A percentile compares a stretch with the other conserved stretches of the same genome.
These are phyloP conservation scores for Monosporascus sp. DNA, from an alignment of 2,329 filamentous ascomycete species.

Conservation along the genomic window DNA sequence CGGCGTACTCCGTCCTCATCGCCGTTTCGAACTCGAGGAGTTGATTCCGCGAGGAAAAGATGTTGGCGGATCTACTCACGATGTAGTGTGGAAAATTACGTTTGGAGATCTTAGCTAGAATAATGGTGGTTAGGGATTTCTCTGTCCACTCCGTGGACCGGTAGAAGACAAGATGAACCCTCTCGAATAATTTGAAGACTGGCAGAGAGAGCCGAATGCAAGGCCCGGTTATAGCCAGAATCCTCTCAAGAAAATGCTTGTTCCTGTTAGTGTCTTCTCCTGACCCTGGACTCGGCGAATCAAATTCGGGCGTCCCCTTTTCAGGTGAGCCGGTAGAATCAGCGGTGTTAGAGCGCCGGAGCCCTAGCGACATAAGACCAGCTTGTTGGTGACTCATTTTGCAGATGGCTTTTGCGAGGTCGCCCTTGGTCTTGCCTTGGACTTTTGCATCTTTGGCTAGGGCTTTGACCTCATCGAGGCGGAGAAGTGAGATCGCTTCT, in stretches of 20 bases:
- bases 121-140: slow-evolving; percentile 91
- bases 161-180: slow-evolving; percentile 94
- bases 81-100: slow-evolving; percentile 87
- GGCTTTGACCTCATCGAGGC: slow-evolving; percentile 80
- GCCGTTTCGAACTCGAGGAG: slow-evolving; percentile 87
- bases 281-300: slow-evolving; percentile 18
- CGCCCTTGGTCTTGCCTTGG: slow-evolving; percentile 80
- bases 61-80: slow-evolving; percentile 82
- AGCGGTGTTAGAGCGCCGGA: slow-evolving; percentile 59
- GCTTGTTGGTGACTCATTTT: slow-evolving; percentile 68
- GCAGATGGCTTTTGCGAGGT: slow-evolving; percentile 69
- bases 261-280: slow-evolving; percentile 56
- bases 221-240: slow-evolving; percentile 69
- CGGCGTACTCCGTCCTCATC: slow-evolving; percentile 70
- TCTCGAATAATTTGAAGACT: slow-evolving; percentile 77
- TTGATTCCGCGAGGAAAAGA: slow-evolving; percentile 70
- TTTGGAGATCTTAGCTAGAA: slow-evolving; percentile 82
- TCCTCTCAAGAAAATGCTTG: slow-evolving; percentile 70
- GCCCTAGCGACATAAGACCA: slow-evolving; percentile 63
- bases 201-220: slow-evolving; percentile 74
- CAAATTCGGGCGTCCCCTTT: slow-evolving; percentile 32
- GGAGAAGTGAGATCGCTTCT: slow-evolving; percentile 74
- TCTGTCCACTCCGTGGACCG: slow-evolving; percentile 96
- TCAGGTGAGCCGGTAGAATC: slow-evolving; percentile 46
- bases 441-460: slow-evolving; percentile 84